Conservation (phyloP, 352 stramenopile genomes). For the Globisporangium sylvaticum region DNA sequence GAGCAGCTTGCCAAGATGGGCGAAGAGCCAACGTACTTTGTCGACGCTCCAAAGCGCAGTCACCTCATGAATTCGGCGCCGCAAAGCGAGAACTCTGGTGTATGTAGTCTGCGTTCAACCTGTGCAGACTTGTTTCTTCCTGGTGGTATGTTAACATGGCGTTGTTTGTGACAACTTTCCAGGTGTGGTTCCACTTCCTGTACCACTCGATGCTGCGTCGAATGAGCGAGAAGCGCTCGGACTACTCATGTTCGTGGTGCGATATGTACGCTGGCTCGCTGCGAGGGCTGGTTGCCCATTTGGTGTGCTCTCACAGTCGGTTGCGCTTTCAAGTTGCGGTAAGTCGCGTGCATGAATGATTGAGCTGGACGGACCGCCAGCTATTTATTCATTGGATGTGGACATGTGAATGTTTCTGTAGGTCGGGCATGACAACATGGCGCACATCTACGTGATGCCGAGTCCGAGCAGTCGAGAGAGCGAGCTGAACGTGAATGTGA, state of each 20-base stretch:
- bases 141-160: not conserved
- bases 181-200: constrained; percentile 85
- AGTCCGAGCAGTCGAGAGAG: constrained; percentile 25
- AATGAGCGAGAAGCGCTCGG: constrained; percentile 78
- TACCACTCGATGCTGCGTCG: constrained; percentile 78
- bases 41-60: constrained; percentile 16
- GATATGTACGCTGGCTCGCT: constrained; percentile 78
- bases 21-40: constrained; percentile 8
- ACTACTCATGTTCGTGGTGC: constrained; percentile 82
- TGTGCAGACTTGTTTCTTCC: not conserved
- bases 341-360: constrained; percentile 2
- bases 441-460: constrained; percentile 81
- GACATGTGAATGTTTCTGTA: constrained; percentile 13
- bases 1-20: not conserved
- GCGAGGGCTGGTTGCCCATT: constrained; percentile 64
- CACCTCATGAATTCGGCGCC: constrained; percentile 12
- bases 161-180: not conserved
- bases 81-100: constrained; percentile 14
- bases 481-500: constrained; percentile 21
- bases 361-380: not conserved
- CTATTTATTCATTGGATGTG: not conserved
- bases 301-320: constrained; percentile 73
- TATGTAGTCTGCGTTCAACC: not conserved
- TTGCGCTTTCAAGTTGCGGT: constrained; percentile 78
- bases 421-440: constrained; percentile 74